A percentile compares a stretch with the other conserved stretches of the same genome.
Evolutionary conservation across 23 red algal species (phyloP).

Genomic region (Agarophyton chilense): DNA sequence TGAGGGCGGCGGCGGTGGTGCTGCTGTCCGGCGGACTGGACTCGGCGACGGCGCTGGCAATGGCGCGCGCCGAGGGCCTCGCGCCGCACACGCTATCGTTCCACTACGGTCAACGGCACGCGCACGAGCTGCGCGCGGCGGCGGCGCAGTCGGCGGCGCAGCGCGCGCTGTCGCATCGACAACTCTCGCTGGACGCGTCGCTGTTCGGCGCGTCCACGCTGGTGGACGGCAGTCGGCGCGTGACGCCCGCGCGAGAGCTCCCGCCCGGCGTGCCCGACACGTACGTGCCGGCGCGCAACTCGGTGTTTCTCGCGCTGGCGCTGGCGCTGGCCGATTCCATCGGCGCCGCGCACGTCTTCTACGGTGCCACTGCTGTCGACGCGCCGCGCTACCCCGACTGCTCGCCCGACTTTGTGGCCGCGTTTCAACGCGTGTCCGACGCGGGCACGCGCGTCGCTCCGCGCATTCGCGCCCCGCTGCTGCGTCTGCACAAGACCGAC

Average conservation of each 20-base stretch:
- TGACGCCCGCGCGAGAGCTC: too few relatives aligned
- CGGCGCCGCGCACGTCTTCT: slow-evolving; percentile 72
- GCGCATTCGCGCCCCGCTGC: slow-evolving; percentile 77
- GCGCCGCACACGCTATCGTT: slow-evolving; percentile 79
- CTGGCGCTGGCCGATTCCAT: slow-evolving; percentile 85
- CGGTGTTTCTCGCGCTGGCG: slow-evolving; percentile 85
- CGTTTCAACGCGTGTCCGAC: slow-evolving; percentile 74
- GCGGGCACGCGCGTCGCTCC: slow-evolving; percentile 63
- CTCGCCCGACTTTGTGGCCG: slow-evolving; percentile 73
- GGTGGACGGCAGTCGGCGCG: background rate
- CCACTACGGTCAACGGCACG: slow-evolving; percentile 92
- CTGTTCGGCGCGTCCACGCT: slow-evolving; percentile 76
- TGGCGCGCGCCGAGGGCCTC: slow-evolving; percentile 60
- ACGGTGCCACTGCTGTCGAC: slow-evolving; percentile 96
- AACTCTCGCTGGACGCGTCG: slow-evolving; percentile 29
- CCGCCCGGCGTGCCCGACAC: slow-evolving; percentile 89
- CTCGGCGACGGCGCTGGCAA: slow-evolving; percentile 81
- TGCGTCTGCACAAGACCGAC: slow-evolving; percentile 75
- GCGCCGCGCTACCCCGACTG: slow-evolving; percentile 97
- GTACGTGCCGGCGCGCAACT: slow-evolving; percentile 97
- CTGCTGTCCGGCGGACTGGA: slow-evolving; percentile 91
- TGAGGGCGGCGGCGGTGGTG: too few relatives aligned
- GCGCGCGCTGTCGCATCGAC: slow-evolving; percentile 29
- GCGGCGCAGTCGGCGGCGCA: slow-evolving; percentile 28
- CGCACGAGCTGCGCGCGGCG: slow-evolving; percentile 74